Evolutionary conservation across 768 basidiomycete species (phyloP), one percentile per base, ranked within the genome.

Genomic region (Mycena vitilis): DNA sequence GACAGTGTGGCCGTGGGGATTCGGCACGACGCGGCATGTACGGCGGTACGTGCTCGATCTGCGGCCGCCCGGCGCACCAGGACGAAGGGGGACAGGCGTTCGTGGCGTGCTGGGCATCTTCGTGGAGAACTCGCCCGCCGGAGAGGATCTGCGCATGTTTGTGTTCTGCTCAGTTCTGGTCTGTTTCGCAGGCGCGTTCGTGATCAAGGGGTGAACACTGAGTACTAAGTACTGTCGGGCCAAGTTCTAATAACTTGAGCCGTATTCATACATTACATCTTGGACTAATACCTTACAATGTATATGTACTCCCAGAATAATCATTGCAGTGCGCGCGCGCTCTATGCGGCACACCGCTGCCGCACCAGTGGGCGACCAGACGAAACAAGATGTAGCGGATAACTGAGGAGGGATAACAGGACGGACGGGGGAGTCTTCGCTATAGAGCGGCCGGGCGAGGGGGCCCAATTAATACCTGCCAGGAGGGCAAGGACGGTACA

Each of bases 141-240:
- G 91, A 8, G 89, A 92, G 74, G 91, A 93, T 77, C 83, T 86
- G 76, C 82, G 89, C 68, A 81, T 90, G 83, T 82, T 89, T 44
- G 25, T 86, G 54, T 87, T 89, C 72, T 89, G 86, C 71, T 75
- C 80, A 53, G 73, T 86, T 68, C 71, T 90, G 64, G 79, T 87
- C 20, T 75, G 80, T 56, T 77, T 89, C 66, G 86, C 88, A 4
- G 75, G 87, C 84, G 88, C 85, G 34, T 82, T 87, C 67, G 66
- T 73, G 55, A 40, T 68, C 7, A 72, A 68, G 37, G 63, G 58
- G 7, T 56, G 38, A 55, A 38, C 15, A n/a, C 10, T 48, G 47
- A 48, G 44, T 48, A 48, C 22, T 30, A 5, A 30, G 30, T 30
- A 30, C 23, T 25, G 23, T 22, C 6, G 2, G 52, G 52, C 37